Percentiles rank a stretch among this genome's conserved stretches.
Conservation (phyloP, 352 stramenopile genomes). For the Heterotrichella gracilis region DNA sequence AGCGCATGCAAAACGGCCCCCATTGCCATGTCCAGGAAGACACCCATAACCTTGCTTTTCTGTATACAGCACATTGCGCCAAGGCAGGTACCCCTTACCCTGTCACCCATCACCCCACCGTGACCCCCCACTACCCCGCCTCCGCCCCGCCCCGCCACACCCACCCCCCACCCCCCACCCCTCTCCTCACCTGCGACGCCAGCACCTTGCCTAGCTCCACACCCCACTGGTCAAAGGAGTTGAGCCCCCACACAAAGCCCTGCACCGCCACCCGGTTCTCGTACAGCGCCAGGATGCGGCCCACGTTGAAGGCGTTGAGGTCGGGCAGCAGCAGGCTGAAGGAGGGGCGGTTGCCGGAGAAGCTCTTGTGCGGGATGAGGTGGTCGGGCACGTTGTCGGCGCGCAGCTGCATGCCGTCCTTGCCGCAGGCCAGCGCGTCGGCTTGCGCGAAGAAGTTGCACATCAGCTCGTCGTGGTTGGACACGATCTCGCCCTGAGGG, state of each 20-base stretch:
- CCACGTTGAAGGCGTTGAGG: slow-evolving; percentile 61
- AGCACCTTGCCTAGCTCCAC: slow-evolving; percentile 91
- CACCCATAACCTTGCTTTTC: too few species aligned
- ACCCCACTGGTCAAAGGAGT: slow-evolving; percentile 90
- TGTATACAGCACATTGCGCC: too few species aligned
- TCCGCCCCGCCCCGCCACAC: too few species aligned
- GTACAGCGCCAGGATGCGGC: slow-evolving; percentile 82
- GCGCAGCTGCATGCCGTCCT: slow-evolving; percentile 59
- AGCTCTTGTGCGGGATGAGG: slow-evolving; percentile 64
- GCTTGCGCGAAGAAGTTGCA: slow-evolving; percentile 96
- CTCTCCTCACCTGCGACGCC: too few species aligned
- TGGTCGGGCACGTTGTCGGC: slow-evolving; percentile 55
- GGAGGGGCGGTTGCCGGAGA: slow-evolving; percentile 79
- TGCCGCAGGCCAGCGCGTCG: slow-evolving; percentile 74
- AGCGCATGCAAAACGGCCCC: too few species aligned
- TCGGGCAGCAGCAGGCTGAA: slow-evolving; percentile 68
- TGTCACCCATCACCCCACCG: too few species aligned
- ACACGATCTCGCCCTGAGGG: slow-evolving; percentile 36
- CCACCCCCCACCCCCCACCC: too few species aligned
- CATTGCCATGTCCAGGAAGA: too few species aligned
- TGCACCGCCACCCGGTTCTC: slow-evolving; percentile 83
- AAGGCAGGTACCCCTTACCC: too few species aligned
- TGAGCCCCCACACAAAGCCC: slow-evolving; percentile 87
- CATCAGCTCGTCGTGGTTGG: slow-evolving; percentile 98
- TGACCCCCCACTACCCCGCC: too few species aligned